phyloP scores from a whole-genome alignment of 176 grass and related monocot genomes.

The Juncus inflexus region DNA sequence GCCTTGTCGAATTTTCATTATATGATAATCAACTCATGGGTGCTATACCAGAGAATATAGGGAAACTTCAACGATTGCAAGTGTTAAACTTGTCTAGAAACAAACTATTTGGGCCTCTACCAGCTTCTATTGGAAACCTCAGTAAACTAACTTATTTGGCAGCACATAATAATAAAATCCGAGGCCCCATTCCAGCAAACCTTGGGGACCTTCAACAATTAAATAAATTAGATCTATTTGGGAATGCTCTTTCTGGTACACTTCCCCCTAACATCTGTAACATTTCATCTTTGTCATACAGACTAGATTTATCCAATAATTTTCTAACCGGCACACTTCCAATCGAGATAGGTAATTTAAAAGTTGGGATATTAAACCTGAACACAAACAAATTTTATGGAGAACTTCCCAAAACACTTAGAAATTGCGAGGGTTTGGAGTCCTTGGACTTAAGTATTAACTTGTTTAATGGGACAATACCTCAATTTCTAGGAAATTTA shows the following conservation, averaged over 20 bases:
- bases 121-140: slow-evolving; percentile 29
- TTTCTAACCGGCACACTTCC: slow-evolving; percentile 35
- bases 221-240: neutral
- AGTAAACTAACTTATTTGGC: slow-evolving; percentile 10
- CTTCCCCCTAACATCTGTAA: slow-evolving; percentile 17
- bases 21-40: slow-evolving; percentile 16
- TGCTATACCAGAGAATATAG: slow-evolving; percentile 32
- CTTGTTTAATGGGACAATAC: slow-evolving; percentile 33
- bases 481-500: slow-evolving; percentile 34
- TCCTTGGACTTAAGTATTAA: slow-evolving; percentile 39
- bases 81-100: slow-evolving; percentile 15
- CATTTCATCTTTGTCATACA: slow-evolving; percentile 8
- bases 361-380: slow-evolving; percentile 22
- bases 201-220: slow-evolving; percentile 7
- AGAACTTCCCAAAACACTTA: slow-evolving; percentile 22
- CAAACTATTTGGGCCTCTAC: slow-evolving; percentile 25
- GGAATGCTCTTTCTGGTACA: slow-evolving; percentile 19
- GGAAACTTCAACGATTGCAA: slow-evolving; percentile 24
- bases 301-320: slow-evolving; percentile 33
- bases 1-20: slow-evolving; percentile 24
- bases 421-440: slow-evolving; percentile 35
- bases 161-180: neutral
- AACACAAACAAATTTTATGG: slow-evolving; percentile 36
- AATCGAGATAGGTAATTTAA: slow-evolving; percentile 23
- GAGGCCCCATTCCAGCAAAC: slow-evolving; percentile 19